These are phyloP conservation scores for Gaillardinia entomophila DNA, from an alignment of 805 yeast species.

Conservation along the genomic window DNA sequence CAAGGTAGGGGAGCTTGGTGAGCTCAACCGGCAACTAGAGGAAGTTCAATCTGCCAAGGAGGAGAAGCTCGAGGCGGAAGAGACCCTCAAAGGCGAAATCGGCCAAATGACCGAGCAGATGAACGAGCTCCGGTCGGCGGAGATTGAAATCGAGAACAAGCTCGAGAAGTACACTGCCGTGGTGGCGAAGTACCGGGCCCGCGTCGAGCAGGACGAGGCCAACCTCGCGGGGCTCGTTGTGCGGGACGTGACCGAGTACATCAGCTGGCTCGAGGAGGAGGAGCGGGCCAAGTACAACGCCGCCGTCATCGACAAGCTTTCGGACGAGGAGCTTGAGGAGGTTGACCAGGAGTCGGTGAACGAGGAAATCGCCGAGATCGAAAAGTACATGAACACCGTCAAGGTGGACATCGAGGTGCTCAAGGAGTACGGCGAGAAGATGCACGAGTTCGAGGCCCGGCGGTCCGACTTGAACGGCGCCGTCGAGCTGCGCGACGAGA, in stretches of 20 bases:
- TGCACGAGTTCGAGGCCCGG: conserved; percentile 57
- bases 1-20: conserved; percentile 25
- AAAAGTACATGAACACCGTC: conserved; percentile 49
- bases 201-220: conserved; percentile 30
- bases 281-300: conserved; percentile 31
- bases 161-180: conserved; percentile 50
- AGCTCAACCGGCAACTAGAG: conserved; percentile 21
- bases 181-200: conserved; percentile 32
- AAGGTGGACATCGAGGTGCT: conserved; percentile 69
- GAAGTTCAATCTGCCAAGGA: conserved; percentile 33
- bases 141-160: conserved; percentile 60
- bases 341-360: conserved; percentile 46
- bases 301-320: conserved; percentile 34
- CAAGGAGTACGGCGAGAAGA: conserved; percentile 67
- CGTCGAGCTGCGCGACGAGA: conserved; percentile 57
- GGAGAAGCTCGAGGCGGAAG: conserved; percentile 35
- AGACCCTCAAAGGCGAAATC: conserved; percentile 19
- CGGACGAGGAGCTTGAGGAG: conserved; percentile 45
- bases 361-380: conserved; percentile 47
- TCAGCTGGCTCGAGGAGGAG: conserved; percentile 44
- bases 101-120: conserved; percentile 40
- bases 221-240: conserved; percentile 40
- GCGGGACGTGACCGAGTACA: conserved; percentile 49
- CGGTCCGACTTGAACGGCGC: conserved; percentile 64
- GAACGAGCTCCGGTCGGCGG: conserved; percentile 55